A percentile compares a stretch with the other conserved stretches of the same genome.
Conservation (phyloP, 208 protist species). For the Crithidia brevicula region DNA sequence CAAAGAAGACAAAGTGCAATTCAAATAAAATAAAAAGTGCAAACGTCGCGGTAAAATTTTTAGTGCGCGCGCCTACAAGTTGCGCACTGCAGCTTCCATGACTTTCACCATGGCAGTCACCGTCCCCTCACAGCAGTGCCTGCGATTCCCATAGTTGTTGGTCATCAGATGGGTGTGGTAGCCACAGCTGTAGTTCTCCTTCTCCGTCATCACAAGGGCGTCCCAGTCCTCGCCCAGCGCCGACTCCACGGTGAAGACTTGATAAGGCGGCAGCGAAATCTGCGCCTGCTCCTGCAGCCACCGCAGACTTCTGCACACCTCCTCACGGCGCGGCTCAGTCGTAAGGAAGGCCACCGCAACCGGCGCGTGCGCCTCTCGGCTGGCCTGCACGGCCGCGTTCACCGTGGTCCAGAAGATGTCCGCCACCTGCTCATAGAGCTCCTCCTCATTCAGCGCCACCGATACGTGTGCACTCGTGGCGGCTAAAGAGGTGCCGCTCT, state of each 20-base stretch:
- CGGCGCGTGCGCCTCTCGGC: neutral
- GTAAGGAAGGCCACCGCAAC: conserved; percentile 37
- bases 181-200: conserved; percentile 13
- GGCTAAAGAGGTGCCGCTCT: neutral
- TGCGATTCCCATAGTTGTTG: conserved; percentile 21
- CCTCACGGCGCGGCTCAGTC: conserved; percentile 4
- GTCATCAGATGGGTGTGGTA: conserved; percentile 18
- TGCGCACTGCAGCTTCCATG: conserved; percentile 5
- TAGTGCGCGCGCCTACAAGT: neutral
- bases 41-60: no score
- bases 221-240: conserved; percentile 24
- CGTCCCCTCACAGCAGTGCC: conserved; percentile 21
- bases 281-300: conserved; percentile 17
- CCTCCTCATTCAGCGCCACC: conserved; percentile 2
- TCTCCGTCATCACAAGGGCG: neutral
- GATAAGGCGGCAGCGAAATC: conserved; percentile 26
- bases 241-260: conserved; percentile 22
- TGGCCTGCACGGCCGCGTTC: conserved; percentile 16
- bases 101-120: conserved; percentile 17
- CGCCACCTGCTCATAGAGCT: neutral
- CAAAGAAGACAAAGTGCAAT: neutral
- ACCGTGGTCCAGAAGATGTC: conserved; percentile 15
- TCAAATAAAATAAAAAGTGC: conserved; percentile 24
- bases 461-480: neutral
- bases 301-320: conserved; percentile 20